Conservation (phyloP, 2,329 filamentous ascomycete species). For the Colletotrichum falcatum region DNA sequence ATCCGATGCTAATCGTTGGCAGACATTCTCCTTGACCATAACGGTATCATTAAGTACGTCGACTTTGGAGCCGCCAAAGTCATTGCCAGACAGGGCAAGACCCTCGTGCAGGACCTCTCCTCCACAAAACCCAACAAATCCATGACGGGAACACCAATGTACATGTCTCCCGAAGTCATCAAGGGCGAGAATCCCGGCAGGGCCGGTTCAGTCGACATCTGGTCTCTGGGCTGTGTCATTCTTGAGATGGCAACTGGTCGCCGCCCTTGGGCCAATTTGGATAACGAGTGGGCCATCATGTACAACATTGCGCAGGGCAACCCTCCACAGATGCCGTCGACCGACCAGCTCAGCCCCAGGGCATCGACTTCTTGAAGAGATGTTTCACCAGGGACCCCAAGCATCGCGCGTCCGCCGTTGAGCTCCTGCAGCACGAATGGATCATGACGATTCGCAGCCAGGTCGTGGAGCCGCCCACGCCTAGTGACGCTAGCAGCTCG, state of each 20-base stretch:
- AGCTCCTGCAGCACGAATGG: constrained; percentile 96
- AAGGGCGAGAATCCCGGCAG: constrained; percentile 85
- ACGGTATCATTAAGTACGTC: constrained; percentile 98
- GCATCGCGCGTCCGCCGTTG: constrained; percentile 83
- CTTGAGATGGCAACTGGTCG: constrained; percentile 97
- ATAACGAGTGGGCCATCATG: constrained; percentile 99
- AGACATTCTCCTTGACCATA: constrained; percentile 97
- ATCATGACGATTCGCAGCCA: constrained; percentile 74
- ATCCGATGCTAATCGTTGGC: constrained; percentile 40
- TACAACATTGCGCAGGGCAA: constrained; percentile 99
- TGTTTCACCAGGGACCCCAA: constrained; percentile 90
- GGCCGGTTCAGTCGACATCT: constrained; percentile 91
- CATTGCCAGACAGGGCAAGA: constrained; percentile 93
- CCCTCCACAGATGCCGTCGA: constrained; percentile 83
- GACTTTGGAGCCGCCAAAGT: constrained; percentile 98
- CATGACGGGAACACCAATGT: constrained; percentile 99
- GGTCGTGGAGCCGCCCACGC: constrained; percentile 73
- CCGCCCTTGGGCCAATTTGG: constrained; percentile 92
- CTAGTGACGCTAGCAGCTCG: constrained; percentile 66
- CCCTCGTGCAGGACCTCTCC: constrained; percentile 75
- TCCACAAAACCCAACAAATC: constrained; percentile 80
- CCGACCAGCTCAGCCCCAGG: constrained; percentile 87
- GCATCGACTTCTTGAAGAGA: constrained; percentile 87
- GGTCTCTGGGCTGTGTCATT: constrained; percentile 96
- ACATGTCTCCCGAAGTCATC: constrained; percentile 99